phyloP scores from a whole-genome alignment of 352 stramenopile species.

The Thalassiosira mediterranea region DNA sequence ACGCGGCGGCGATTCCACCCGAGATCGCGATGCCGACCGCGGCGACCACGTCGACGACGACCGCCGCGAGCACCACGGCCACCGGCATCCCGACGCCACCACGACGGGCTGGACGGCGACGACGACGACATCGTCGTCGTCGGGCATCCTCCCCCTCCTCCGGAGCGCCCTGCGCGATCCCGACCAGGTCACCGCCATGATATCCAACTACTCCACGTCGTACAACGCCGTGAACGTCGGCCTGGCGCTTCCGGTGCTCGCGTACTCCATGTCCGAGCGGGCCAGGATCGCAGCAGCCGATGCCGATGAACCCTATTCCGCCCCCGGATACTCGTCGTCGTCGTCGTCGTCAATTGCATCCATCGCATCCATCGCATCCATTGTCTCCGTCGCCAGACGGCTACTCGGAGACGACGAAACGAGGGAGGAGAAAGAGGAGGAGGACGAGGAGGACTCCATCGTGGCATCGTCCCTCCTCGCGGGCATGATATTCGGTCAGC shows the following conservation, averaged over 20 bases:
- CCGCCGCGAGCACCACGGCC: no score
- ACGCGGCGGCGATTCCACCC: no score
- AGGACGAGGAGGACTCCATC: constrained; percentile 43
- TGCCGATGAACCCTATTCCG: constrained; percentile 18
- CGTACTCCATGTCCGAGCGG: constrained; percentile 11
- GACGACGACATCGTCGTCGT: no score
- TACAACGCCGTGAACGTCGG: constrained; percentile 62
- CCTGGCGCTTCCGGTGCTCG: constrained; percentile 43
- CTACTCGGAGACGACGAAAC: neutral
- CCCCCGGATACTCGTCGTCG: constrained; percentile 4
- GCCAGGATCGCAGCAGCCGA: neutral
- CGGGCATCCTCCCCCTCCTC: constrained; percentile 12
- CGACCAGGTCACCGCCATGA: constrained; percentile 52
- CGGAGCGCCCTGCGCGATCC: constrained; percentile 16
- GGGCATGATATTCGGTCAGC: constrained; percentile 82
- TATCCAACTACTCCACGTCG: constrained; percentile 61
- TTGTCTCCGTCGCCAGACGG: neutral
- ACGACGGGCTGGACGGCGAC: no score
- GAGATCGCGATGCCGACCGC: no score
- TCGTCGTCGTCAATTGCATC: neutral
- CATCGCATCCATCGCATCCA: constrained; percentile 5
- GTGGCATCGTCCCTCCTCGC: constrained; percentile 70
- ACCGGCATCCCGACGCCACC: no score
- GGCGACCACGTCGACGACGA: no score
- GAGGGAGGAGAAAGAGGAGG: neutral